These are phyloP conservation scores for Alternaria rosae DNA, from an alignment of 2,329 filamentous ascomycete species.

Conservation along the genomic window DNA sequence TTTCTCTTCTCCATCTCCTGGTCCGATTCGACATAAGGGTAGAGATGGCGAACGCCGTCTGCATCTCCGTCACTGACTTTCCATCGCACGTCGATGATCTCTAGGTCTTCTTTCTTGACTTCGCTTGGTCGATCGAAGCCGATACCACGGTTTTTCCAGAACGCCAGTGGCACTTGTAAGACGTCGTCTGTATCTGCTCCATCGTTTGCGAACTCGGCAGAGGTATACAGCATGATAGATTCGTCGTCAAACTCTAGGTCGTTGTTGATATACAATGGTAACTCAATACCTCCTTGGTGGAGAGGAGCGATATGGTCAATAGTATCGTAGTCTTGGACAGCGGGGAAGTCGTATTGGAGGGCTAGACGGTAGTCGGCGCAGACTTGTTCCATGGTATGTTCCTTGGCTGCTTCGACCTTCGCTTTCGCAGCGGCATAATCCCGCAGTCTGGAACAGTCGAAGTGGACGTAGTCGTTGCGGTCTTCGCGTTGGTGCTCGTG, in stretches of 20 bases:
- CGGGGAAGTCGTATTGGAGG: not conserved
- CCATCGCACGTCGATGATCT: conserved; percentile 1
- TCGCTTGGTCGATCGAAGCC: not conserved
- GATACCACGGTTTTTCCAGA: not conserved
- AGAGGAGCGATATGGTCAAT: not conserved
- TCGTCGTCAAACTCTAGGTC: conserved; percentile 6
- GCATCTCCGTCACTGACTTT: not conserved
- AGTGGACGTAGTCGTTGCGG: not conserved
- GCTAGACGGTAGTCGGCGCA: conserved; percentile 6
- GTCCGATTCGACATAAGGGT: not conserved
- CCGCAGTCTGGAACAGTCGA: not conserved
- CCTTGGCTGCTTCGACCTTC: not conserved
- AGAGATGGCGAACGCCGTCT: not conserved
- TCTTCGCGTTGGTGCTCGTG: conserved; percentile 1
- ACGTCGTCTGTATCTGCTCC: not conserved
- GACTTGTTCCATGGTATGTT: conserved; percentile 1
- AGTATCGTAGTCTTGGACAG: not conserved
- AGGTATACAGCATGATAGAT: conserved; percentile 10
- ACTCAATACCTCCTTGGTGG: not conserved
- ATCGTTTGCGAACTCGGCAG: not conserved
- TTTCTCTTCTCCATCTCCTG: not conserved
- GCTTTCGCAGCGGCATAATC: not conserved
- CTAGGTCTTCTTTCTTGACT: not conserved
- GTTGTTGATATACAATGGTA: conserved; percentile 1
- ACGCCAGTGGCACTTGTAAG: not conserved